Evolutionary conservation across 768 basidiomycete species (phyloP).

Genomic region (Boletus tomentosulus): DNA sequence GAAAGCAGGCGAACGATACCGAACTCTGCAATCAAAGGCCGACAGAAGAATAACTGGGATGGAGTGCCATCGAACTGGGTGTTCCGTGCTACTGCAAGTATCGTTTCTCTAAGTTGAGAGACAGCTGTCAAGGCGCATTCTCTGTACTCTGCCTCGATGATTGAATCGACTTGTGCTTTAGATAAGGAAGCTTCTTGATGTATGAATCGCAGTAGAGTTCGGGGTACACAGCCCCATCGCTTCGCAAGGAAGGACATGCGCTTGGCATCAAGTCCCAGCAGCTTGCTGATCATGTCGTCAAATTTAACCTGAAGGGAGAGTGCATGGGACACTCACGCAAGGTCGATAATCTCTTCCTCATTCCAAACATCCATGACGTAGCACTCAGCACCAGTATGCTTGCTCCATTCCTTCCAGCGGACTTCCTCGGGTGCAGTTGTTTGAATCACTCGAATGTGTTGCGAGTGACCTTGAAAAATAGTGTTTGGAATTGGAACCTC

Average conservation of each 20-base stretch:
- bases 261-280: neutral
- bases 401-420: constrained; percentile 2
- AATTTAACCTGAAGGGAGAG: neutral
- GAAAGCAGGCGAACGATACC: neutral
- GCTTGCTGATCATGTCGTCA: neutral
- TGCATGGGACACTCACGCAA: neutral
- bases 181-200: too few relatives aligned
- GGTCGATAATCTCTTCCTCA: neutral
- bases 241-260: neutral
- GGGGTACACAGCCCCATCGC: neutral
- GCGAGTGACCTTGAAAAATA: accelerated
- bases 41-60: neutral
- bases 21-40: neutral
- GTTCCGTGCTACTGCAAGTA: too few relatives aligned
- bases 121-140: too few relatives aligned
- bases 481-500: accelerated
- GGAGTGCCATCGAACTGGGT: neutral
- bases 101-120: neutral
- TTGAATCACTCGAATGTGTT: neutral
- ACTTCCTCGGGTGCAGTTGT: neutral
- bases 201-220: neutral
- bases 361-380: constrained; percentile 4
- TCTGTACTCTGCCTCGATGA: neutral
- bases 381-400: neutral
- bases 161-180: too few relatives aligned